Evolutionary conservation across 768 basidiomycete species (phyloP).

Genomic region (Hygrocybe punicea): DNA sequence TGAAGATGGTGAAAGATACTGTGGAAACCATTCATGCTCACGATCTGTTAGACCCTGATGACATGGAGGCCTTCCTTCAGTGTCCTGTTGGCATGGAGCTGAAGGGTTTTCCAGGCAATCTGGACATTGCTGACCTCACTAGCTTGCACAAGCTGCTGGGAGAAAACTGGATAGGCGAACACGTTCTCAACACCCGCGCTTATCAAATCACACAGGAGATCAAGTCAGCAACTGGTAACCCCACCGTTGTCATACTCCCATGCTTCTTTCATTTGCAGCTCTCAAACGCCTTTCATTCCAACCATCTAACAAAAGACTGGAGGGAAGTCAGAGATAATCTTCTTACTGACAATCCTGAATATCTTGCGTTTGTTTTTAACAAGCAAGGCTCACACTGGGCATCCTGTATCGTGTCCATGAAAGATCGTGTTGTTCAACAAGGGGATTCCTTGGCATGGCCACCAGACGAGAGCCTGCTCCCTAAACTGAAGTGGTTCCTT

Average conservation of each 20-base stretch:
- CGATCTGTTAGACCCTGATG: background rate
- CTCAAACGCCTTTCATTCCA: conserved; percentile 4
- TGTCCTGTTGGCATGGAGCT: background rate
- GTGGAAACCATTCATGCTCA: background rate
- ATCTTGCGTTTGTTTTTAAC: background rate
- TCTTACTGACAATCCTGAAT: conserved; percentile 10
- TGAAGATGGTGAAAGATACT: background rate
- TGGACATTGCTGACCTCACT: conserved; percentile 7
- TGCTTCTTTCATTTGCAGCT: conserved; percentile 14
- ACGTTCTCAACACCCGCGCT: conserved; percentile 17
- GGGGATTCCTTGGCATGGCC: conserved; percentile 15
- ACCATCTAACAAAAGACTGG: background rate
- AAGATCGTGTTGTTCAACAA: conserved; percentile 9
- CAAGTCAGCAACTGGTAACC: background rate
- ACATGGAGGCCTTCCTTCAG: background rate
- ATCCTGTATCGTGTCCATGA: conserved; percentile 10
- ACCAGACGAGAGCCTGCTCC: conserved; percentile 3
- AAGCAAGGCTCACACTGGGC: conserved; percentile 3
- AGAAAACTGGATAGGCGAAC: conserved; percentile 23
- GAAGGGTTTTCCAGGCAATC: background rate
- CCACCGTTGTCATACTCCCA: background rate
- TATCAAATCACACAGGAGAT: conserved; percentile 17
- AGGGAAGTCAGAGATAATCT: background rate
- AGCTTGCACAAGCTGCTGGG: conserved; percentile 18
- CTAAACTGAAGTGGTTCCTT: conserved; percentile 16